Percentiles rank a stretch among this genome's conserved stretches.
Conservation (phyloP, 1,139 yeast genomes). For the Nakaseomyces glabratus region DNA sequence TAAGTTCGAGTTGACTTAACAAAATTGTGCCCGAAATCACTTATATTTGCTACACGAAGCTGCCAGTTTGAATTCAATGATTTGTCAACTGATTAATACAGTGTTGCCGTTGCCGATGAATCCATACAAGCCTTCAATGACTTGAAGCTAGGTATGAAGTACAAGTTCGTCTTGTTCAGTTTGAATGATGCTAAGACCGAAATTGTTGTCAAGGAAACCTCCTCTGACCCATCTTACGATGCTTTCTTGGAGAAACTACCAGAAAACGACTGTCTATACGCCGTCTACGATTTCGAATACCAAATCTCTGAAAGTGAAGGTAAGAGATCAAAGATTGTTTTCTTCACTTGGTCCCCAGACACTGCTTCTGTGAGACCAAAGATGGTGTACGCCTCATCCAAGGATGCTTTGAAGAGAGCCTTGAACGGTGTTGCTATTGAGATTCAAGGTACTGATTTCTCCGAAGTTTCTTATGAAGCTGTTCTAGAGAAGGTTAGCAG, state of each 20-base stretch:
- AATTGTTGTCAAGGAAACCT: slow-evolving; percentile 81
- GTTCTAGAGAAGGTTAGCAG: slow-evolving; percentile 85
- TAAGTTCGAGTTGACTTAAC: too few relatives aligned
- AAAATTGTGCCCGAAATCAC: too few relatives aligned
- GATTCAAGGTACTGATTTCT: slow-evolving; percentile 94
- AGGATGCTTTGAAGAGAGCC: slow-evolving; percentile 96
- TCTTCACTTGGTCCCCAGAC: slow-evolving; percentile 97
- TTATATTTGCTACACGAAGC: too few relatives aligned
- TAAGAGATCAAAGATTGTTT: slow-evolving; percentile 88
- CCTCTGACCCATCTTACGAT: slow-evolving; percentile 68
- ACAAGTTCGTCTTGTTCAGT: slow-evolving; percentile 71
- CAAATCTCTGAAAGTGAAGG: slow-evolving; percentile 88
- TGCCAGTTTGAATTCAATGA: too few relatives aligned
- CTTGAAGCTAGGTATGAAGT: slow-evolving; percentile 87
- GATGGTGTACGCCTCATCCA: slow-evolving; percentile 97
- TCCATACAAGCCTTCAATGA: slow-evolving; percentile 90
- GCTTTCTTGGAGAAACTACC: slow-evolving; percentile 78
- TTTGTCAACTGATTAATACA: slow-evolving; percentile 18
- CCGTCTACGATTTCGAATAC: slow-evolving; percentile 93
- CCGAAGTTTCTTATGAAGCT: slow-evolving; percentile 90
- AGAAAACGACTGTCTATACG: slow-evolving; percentile 93
- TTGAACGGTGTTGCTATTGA: slow-evolving; percentile 90
- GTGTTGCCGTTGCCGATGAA: slow-evolving; percentile 94
- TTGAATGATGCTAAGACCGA: slow-evolving; percentile 80
- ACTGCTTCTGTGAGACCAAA: slow-evolving; percentile 88